Conservation (phyloP, 2,329 filamentous ascomycete genomes). For the Capronia epimyces region DNA sequence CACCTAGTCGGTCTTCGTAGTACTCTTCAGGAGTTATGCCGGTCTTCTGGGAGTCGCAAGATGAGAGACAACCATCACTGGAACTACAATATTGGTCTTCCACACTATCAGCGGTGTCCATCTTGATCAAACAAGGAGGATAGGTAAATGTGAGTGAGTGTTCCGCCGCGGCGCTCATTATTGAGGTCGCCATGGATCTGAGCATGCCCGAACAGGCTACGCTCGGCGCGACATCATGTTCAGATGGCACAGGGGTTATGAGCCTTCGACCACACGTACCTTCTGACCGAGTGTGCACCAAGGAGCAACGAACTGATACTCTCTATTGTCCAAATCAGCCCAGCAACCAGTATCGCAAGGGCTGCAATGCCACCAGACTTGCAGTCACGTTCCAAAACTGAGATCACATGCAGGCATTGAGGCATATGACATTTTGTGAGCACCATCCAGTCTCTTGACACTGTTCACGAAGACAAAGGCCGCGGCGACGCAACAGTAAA, state of each 20-base stretch:
- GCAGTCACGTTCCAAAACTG: not conserved
- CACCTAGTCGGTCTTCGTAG: constrained; percentile 10
- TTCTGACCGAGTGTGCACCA: constrained; percentile 2
- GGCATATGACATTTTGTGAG: not conserved
- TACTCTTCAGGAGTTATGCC: constrained; percentile 8
- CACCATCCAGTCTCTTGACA: not conserved
- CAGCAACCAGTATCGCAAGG: not conserved
- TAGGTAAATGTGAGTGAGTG: not conserved
- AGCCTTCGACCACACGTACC: constrained; percentile 9
- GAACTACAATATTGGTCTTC: not conserved
- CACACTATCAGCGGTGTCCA: constrained; percentile 11
- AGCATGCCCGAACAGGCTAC: not conserved
- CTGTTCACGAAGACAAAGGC: not conserved
- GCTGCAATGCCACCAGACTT: not conserved
- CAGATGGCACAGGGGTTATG: not conserved
- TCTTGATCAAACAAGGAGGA: not conserved
- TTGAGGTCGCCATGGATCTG: not conserved
- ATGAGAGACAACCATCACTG: constrained; percentile 3
- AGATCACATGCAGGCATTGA: not conserved
- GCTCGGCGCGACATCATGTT: constrained; percentile 7
- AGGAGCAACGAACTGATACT: not conserved
- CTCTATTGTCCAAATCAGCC: constrained; percentile 1
- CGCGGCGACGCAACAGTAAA: not conserved
- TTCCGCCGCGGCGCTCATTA: not conserved
- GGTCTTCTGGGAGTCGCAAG: not conserved